Base-by-base conservation (phyloP, 2,329 filamentous ascomycete species). In the Fusarium miscanthi region DNA sequence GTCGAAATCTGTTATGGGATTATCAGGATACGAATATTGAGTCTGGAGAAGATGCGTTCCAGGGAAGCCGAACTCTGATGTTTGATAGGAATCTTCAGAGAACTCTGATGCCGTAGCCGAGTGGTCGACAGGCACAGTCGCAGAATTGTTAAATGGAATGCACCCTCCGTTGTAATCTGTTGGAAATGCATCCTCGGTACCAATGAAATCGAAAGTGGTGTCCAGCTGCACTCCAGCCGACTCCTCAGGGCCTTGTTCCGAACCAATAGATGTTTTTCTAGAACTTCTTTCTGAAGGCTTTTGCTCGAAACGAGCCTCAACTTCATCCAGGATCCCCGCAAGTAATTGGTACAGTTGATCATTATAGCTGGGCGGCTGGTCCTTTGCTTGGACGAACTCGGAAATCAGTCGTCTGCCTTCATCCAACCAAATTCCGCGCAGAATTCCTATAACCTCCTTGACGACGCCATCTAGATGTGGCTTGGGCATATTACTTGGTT, bases 1-100 rank as follows among this genome's bases (percentile, higher is more conserved):
- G 1, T 3, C 1, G 7, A 19, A 33, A 14, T 49, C 46, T 0
- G n/a, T 5, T 19, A 33, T 6, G 2, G 11, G 1, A 2, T 19
- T 19, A 10, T 49, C 46, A 7, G 3, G 0, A 8, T 49, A 33
- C 14, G 46, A 4, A 5, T 9, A 49, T 19, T 23, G 30, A 6
- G 4, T 19, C 6, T 33, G 46, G 5, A 19, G 5, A 1, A 13
- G n/a, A 5, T 33, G 46, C 8, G 30, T 4, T 10, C 30, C 30
- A 19, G 30, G 2, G 6, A 49, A 19, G 16, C 30, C 9, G 16
- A 19, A 0, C 16, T 49, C 46, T 2, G 46, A 49, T 23, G 30
- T 5, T 10, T 49, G 46, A 23, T 49, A 33, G 0, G 46, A 49
- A 3, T 8, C 2, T 9, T 49, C 30, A 1, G 46, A 49, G 2